Evolutionary conservation across 2,329 filamentous ascomycete species (phyloP).

Genomic region (Chaetomiaceae sp.): DNA sequence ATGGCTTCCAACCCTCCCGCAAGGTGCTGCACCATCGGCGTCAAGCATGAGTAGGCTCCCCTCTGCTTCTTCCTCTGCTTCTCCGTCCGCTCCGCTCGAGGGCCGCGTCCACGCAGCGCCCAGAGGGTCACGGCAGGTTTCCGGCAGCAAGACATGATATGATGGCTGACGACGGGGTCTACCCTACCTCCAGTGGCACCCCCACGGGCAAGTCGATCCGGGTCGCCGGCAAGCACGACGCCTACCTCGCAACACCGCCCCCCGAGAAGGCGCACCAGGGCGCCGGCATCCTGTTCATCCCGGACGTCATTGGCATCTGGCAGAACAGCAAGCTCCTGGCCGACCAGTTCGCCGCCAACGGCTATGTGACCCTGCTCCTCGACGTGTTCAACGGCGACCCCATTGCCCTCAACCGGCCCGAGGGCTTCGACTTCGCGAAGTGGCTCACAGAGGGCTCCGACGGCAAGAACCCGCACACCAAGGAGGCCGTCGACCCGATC

Average conservation of each 20-base stretch:
- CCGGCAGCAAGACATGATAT: no score
- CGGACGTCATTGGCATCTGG: constrained; percentile 50
- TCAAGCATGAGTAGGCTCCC: constrained; percentile 47
- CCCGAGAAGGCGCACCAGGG: constrained; percentile 37
- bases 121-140: no score
- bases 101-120: no score
- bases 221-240: constrained; percentile 41
- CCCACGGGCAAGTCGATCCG: constrained; percentile 44
- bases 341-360: constrained; percentile 69
- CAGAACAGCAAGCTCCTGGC: constrained; percentile 62
- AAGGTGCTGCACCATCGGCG: constrained; percentile 48
- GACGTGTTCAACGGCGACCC: constrained; percentile 67
- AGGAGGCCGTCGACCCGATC: constrained; percentile 42
- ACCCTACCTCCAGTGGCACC: constrained; percentile 39
- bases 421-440: constrained; percentile 37
- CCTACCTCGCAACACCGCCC: constrained; percentile 47
- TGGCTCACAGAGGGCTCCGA: constrained; percentile 42
- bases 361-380: constrained; percentile 63
- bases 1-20: constrained; percentile 53
- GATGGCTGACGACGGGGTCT: no score
- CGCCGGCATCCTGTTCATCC: constrained; percentile 42
- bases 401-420: constrained; percentile 47
- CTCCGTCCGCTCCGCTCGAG: background rate
- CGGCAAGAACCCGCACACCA: constrained; percentile 47
- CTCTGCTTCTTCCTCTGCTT: background rate